Percentiles rank a stretch among this genome's conserved stretches.
These are phyloP conservation scores for Leishmania mexicana DNA, from an alignment of 208 protist genomes.

Conservation along the genomic window DNA sequence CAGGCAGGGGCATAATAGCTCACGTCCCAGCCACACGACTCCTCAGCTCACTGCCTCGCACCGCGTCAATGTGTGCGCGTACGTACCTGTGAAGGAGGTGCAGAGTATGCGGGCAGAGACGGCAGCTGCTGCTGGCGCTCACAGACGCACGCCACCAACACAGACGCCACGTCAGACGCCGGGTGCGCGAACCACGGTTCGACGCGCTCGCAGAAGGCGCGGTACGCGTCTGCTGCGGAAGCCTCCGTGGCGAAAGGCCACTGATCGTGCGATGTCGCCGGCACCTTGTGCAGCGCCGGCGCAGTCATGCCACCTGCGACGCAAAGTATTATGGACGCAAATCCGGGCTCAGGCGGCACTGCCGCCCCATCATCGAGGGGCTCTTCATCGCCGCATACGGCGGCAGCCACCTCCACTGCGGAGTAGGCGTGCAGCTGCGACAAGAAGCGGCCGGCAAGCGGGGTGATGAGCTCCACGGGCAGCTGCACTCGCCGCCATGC, in stretches of 20 bases:
- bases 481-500: constrained; percentile 49
- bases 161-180: neutral
- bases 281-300: neutral
- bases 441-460: constrained; percentile 41
- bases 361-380: neutral
- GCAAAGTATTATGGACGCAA: constrained; percentile 26
- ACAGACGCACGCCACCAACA: constrained; percentile 16
- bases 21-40: neutral
- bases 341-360: neutral
- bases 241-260: neutral
- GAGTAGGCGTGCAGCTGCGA: constrained; percentile 37
- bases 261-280: neutral
- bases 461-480: constrained; percentile 16
- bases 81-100: neutral
- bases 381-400: neutral
- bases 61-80: neutral
- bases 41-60: neutral
- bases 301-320: constrained; percentile 19
- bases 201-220: constrained; percentile 15
- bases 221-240: neutral
- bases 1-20: neutral
- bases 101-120: neutral
- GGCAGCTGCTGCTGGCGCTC: constrained; percentile 1
- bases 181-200: constrained; percentile 26
- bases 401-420: constrained; percentile 20